Base-by-base conservation (phyloP, 305 asterid genomes). In the Fraxinus floribunda region DNA sequence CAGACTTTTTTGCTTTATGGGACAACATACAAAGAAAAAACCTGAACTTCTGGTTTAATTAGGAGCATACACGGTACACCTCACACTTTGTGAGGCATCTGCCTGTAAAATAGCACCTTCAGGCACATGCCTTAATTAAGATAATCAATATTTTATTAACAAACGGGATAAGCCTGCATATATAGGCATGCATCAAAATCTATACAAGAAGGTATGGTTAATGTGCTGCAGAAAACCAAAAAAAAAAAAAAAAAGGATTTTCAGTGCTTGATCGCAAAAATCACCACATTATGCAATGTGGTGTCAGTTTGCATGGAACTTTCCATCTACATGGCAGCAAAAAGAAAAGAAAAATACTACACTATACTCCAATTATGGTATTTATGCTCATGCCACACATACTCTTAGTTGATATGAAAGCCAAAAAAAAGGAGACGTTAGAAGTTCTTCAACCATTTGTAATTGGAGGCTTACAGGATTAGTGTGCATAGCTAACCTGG, bases 401-500 rank as follows among this genome's bases (percentile, higher is more conserved):
- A 30, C 20, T 9, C 34, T 10, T 34, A 73, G 60, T 75, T 8
- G 62, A 82, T 35, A 79, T 39, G 79, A 60, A 78, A 57, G 75
- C 80, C 35, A 35, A 39, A 79, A 39, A 79, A 74, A 55, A 15
- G 26, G 71, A 81, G 78, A 76, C 18, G 13, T 36, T 22, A 76
- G 52, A 35, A 80, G 29, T 60, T 72, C 78, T 85, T 70, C 84
- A 81, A 77, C 70, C 39, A 77, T 46, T 24, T 78, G 44, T 73
- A 26, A 29, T 52, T 24, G 55, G 80, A 78, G 8, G 22, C 60
- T 68, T 78, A 82, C 24, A 79, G 44, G 60, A 76, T 77, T 52
- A 78, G 78, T 78, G 75, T 77, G 52, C 86, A 77, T 77, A 72
- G 86, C 95, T 88, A 81, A 95, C 99, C 99, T 95, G 97, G 97